Percentiles rank a stretch among this genome's conserved stretches.
These are phyloP conservation scores for Hypomontagnella submonticulosa DNA, from an alignment of 495 filamentous ascomycete species.

Conservation along the genomic window DNA sequence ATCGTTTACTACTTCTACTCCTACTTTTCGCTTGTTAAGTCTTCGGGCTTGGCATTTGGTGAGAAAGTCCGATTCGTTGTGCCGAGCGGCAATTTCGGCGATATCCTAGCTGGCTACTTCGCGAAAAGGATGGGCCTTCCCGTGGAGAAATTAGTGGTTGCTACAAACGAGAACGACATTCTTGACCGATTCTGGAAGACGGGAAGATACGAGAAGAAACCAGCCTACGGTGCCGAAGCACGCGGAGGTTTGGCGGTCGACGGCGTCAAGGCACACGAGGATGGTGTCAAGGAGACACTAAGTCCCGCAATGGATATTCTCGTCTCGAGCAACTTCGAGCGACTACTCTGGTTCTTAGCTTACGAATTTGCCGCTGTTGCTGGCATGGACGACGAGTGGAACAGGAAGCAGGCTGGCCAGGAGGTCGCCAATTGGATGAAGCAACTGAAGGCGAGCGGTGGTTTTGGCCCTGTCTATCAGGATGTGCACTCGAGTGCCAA, in stretches of 20 bases:
- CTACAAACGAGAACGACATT: slow-evolving; percentile 95
- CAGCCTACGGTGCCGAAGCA: slow-evolving; percentile 63
- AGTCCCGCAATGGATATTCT: slow-evolving; percentile 97
- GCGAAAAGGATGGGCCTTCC: slow-evolving; percentile 91
- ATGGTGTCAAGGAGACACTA: slow-evolving; percentile 85
- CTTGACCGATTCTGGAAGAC: slow-evolving; percentile 85
- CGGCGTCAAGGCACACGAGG: slow-evolving; percentile 72
- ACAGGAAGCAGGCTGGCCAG: slow-evolving; percentile 69
- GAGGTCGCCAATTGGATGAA: slow-evolving; percentile 77
- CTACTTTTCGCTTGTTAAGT: slow-evolving; percentile 79
- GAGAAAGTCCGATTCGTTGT: slow-evolving; percentile 81
- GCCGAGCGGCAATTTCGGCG: slow-evolving; percentile 96
- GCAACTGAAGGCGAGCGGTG: slow-evolving; percentile 78
- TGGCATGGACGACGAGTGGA: slow-evolving; percentile 67
- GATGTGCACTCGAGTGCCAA: slow-evolving; percentile 73
- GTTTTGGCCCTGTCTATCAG: slow-evolving; percentile 76
- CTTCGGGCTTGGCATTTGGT: slow-evolving; percentile 60
- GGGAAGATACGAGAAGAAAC: slow-evolving; percentile 81
- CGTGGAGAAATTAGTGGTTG: slow-evolving; percentile 81
- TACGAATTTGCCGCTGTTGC: slow-evolving; percentile 66
- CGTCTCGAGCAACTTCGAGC: slow-evolving; percentile 94
- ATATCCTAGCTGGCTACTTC: slow-evolving; percentile 93
- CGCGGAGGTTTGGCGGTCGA: slow-evolving; percentile 68
- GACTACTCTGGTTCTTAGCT: slow-evolving; percentile 92
- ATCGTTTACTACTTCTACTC: slow-evolving; percentile 92